These are phyloP conservation scores for Arachnomyces sp. DNA, from an alignment of 2,329 filamentous ascomycete genomes.

Conservation along the genomic window DNA sequence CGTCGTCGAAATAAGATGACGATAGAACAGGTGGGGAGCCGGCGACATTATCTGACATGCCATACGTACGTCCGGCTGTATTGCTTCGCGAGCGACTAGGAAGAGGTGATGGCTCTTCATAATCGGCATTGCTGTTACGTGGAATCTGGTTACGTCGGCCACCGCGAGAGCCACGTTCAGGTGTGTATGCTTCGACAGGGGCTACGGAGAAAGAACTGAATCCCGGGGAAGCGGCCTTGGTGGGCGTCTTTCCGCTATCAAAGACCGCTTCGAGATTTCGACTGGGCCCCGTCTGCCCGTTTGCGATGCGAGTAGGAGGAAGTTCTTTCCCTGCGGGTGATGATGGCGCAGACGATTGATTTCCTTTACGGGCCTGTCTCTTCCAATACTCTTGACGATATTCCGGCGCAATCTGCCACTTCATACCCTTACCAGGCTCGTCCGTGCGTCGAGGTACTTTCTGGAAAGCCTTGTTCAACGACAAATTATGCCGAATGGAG, in stretches of 20 bases:
- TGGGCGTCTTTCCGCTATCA: conserved; percentile 30
- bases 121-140: conserved; percentile 28
- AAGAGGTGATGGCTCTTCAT: conserved; percentile 37
- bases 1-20: conserved; percentile 43
- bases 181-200: conserved; percentile 40
- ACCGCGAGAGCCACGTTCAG: conserved; percentile 37
- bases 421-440: conserved; percentile 97
- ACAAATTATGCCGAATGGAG: conserved; percentile 93
- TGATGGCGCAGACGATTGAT: conserved; percentile 39
- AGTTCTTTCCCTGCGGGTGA: conserved; percentile 38
- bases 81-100: conserved; percentile 24
- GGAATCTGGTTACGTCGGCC: conserved; percentile 16
- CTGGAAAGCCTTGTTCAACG: conserved; percentile 86
- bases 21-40: conserved; percentile 41
- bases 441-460: conserved; percentile 89
- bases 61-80: conserved; percentile 26
- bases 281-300: conserved; percentile 19
- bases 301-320: conserved; percentile 28
- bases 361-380: conserved; percentile 45
- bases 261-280: conserved; percentile 29
- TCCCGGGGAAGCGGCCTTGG: conserved; percentile 31
- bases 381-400: conserved; percentile 81
- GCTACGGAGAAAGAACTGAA: conserved; percentile 37
- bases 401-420: conserved; percentile 88
- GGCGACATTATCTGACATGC: conserved; percentile 32